phyloP scores from a whole-genome alignment of 1,139 yeast species.

The Suhomyces wounanorum region DNA sequence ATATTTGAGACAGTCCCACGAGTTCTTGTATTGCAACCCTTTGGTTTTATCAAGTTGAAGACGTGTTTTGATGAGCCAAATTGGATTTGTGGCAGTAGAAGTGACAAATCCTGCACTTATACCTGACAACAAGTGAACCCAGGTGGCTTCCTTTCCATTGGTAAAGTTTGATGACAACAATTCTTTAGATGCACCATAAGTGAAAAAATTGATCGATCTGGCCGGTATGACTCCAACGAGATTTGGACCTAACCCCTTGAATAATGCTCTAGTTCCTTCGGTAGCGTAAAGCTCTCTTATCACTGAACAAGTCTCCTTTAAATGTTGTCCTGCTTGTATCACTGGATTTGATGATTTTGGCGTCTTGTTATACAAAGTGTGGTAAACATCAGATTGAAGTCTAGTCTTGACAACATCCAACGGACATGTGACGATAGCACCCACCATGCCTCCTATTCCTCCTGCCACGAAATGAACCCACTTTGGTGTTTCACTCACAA shows the following conservation, averaged over 20 bases:
- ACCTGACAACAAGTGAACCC: slow-evolving; percentile 89
- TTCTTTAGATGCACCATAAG: slow-evolving; percentile 91
- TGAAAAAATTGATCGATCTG: slow-evolving; percentile 92
- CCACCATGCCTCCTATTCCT: slow-evolving; percentile 97
- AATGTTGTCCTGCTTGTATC: slow-evolving; percentile 61
- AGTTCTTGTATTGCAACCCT: slow-evolving; percentile 70
- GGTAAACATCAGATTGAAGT: slow-evolving; percentile 82
- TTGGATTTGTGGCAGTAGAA: slow-evolving; percentile 98
- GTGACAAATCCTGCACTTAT: slow-evolving; percentile 92
- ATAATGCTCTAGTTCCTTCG: slow-evolving; percentile 86
- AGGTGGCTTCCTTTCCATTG: slow-evolving; percentile 74
- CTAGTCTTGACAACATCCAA: slow-evolving; percentile 96
- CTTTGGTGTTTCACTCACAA: slow-evolving; percentile 47
- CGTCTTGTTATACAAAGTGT: slow-evolving; percentile 39
- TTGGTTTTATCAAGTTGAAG: slow-evolving; percentile 81
- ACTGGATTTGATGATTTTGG: slow-evolving; percentile 45
- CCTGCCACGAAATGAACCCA: slow-evolving; percentile 99
- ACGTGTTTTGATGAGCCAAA: slow-evolving; percentile 95
- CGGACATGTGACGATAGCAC: slow-evolving; percentile 92
- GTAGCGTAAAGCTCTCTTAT: slow-evolving; percentile 63
- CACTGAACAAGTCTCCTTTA: slow-evolving; percentile 78
- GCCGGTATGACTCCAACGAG: slow-evolving; percentile 99
- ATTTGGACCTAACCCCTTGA: slow-evolving; percentile 95
- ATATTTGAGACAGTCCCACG: slow-evolving; percentile 79
- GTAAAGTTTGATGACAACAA: slow-evolving; percentile 63